phyloP scores from a whole-genome alignment of 2,329 filamentous ascomycete genomes.

The Aureobasidium sp. region DNA sequence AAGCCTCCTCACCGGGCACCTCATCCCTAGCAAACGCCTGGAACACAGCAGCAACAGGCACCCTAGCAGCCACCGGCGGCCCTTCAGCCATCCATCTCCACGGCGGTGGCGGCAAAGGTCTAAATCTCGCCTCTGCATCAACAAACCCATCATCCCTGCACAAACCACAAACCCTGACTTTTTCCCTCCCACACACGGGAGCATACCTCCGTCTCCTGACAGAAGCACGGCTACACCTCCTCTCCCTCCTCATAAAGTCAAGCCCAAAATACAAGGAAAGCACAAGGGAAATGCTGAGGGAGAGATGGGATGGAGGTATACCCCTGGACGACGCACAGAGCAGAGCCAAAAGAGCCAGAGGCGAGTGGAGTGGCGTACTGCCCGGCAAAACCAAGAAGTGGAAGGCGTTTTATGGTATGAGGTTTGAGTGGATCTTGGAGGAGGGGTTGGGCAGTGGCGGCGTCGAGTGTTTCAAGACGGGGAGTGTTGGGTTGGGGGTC shows the following conservation, averaged over 20 bases:
- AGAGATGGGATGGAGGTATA: constrained; percentile 66
- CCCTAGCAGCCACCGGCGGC: constrained; percentile 62
- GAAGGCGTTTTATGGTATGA: constrained; percentile 62
- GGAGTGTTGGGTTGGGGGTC: constrained; percentile 63
- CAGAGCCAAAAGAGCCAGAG: constrained; percentile 45
- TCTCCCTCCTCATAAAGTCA: constrained; percentile 50
- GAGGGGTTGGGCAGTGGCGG: constrained; percentile 64
- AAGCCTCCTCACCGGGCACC: constrained; percentile 25
- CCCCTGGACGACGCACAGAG: constrained; percentile 39
- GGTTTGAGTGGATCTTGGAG: constrained; percentile 64
- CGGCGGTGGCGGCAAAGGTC: constrained; percentile 46
- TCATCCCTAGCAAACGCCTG: constrained; percentile 44
- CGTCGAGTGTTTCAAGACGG: constrained; percentile 68
- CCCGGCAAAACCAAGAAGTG: constrained; percentile 61
- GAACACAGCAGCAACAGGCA: constrained; percentile 62
- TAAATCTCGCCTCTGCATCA: too few relatives aligned
- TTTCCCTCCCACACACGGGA: constrained; percentile 62
- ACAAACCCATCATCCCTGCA: background rate
- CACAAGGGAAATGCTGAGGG: constrained; percentile 54
- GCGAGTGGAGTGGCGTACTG: constrained; percentile 51
- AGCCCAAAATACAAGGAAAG: constrained; percentile 55
- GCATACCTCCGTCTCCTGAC: constrained; percentile 59
- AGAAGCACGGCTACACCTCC: constrained; percentile 55
- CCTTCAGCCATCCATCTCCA: constrained; percentile 56
- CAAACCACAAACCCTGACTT: constrained; percentile 33